A percentile compares a stretch with the other conserved stretches of the same genome.
Conservation (phyloP, 2,329 filamentous ascomycete species). For the Pseudocercospora pini-densiflorae region DNA sequence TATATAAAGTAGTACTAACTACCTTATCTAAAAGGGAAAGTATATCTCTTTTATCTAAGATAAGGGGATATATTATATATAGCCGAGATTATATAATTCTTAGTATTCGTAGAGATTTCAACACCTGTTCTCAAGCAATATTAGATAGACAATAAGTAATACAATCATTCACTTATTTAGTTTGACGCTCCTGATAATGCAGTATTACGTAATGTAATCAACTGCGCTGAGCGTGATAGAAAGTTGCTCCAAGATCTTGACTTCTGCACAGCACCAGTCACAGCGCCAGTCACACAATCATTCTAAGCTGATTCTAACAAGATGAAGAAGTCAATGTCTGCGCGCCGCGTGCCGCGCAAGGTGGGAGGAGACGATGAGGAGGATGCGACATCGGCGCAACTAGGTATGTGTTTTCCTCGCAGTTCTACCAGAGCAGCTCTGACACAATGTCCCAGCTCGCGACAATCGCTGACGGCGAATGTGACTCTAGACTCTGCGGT, state of each 20-base stretch:
- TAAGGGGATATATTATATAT: no score
- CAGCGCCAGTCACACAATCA: neutral
- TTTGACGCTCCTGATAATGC: no score
- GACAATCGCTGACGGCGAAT: slow-evolving; percentile 46
- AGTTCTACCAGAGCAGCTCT: slow-evolving; percentile 20
- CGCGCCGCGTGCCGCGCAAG: slow-evolving; percentile 72
- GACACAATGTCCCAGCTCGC: slow-evolving; percentile 28
- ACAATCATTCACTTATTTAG: no score
- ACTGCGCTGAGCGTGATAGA: no score
- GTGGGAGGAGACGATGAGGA: slow-evolving; percentile 75
- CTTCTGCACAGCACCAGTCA: neutral
- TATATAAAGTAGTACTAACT: no score
- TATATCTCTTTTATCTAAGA: no score
- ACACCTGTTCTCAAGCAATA: no score
- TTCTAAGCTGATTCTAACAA: neutral
- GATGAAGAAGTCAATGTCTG: slow-evolving; percentile 64
- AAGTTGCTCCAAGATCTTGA: neutral
- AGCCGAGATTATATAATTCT: no score
- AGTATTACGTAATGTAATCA: no score
- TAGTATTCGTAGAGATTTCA: no score
- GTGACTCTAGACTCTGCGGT: slow-evolving; percentile 52
- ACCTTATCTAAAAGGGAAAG: no score
- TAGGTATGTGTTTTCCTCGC: slow-evolving; percentile 28
- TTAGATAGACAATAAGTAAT: no score
- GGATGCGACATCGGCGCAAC: slow-evolving; percentile 26